Evolutionary conservation across 2,329 filamentous ascomycete species (phyloP).

Genomic region (Diaporthe humulicola): DNA sequence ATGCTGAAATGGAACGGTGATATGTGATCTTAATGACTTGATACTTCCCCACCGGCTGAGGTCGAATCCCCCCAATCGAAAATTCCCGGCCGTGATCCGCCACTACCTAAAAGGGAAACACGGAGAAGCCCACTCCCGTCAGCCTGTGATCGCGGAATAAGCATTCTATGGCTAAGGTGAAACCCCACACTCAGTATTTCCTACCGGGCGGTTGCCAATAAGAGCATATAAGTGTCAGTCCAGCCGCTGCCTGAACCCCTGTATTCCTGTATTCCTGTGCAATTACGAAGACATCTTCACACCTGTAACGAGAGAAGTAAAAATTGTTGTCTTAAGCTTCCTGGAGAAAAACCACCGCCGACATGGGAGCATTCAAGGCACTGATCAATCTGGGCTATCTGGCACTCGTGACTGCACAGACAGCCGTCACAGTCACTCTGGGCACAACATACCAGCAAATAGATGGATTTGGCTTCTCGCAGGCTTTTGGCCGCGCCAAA

Average conservation of each 20-base stretch:
- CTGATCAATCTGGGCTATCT: neutral
- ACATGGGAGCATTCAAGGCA: neutral
- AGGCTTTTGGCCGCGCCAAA: slow-evolving; percentile 60
- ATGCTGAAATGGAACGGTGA: neutral
- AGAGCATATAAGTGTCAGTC: neutral
- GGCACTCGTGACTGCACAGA: slow-evolving; percentile 40
- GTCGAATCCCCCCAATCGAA: slow-evolving; percentile 15
- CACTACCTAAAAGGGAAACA: slow-evolving; percentile 7
- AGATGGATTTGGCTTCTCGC: slow-evolving; percentile 63
- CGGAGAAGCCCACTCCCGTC: slow-evolving; percentile 1
- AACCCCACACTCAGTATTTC: neutral
- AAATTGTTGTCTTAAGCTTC: neutral
- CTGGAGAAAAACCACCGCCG: neutral
- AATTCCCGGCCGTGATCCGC: neutral
- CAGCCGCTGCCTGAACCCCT: neutral
- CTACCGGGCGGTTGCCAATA: neutral
- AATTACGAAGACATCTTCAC: too few relatives aligned
- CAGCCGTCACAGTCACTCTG: slow-evolving; percentile 47
- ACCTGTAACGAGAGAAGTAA: neutral
- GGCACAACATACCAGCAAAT: slow-evolving; percentile 51
- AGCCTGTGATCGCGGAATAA: neutral
- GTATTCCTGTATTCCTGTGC: neutral
- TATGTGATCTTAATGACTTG: neutral
- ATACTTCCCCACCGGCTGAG: slow-evolving; percentile 10
- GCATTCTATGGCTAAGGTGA: neutral